Evolutionary conservation across 148 eudicot genomes (phyloP), one percentile per base, ranked within the genome.

Genomic region (Drosera capensis): DNA sequence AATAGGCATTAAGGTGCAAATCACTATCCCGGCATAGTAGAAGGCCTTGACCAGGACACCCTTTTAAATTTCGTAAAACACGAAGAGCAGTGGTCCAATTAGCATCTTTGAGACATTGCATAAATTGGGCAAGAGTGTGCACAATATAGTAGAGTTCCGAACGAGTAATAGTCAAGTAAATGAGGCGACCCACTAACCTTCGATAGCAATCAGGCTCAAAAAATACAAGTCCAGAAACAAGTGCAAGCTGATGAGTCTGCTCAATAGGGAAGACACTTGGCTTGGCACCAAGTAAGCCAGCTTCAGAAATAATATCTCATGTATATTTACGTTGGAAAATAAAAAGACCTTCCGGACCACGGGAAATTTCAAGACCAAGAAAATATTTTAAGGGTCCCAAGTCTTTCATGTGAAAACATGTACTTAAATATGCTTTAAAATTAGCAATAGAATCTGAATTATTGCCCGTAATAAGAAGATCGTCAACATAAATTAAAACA

Each of bases 151-250:
- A 16, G 5, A 42, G 6, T 0, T 42, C 20, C 7, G 45, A 23
- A 3, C 45, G 14, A 42, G 45, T 42, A 42, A 42, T 42, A 16
- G 45, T 42, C 18, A 42, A 14, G 20, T 42, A 42, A 7, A 41
- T 13, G 5, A 41, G 23, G 5, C 14, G 40, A 3, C 14, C 40
- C 4, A 37, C 40, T 3, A 37, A 14, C 8, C 17, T 8, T 2
- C n/a, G 40, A 16, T 3, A 37, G 6, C 7, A 13, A 13, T 13
- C 35, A 30, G 35, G 35, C 7, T 30, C 35, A 5, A 5, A 5
- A 30, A 30, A 13, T 30, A 30, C 7, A 37, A 14, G 7, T 3
- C 40, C 40, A 37, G 4, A 3, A 7, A 13, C 17, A 16, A 37
- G 40, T 3, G 25, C 48, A 2, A 44, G n/a, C 5, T 25, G 12